phyloP scores from a whole-genome alignment of 176 grass and related monocot species.

The Bromus sterilis region DNA sequence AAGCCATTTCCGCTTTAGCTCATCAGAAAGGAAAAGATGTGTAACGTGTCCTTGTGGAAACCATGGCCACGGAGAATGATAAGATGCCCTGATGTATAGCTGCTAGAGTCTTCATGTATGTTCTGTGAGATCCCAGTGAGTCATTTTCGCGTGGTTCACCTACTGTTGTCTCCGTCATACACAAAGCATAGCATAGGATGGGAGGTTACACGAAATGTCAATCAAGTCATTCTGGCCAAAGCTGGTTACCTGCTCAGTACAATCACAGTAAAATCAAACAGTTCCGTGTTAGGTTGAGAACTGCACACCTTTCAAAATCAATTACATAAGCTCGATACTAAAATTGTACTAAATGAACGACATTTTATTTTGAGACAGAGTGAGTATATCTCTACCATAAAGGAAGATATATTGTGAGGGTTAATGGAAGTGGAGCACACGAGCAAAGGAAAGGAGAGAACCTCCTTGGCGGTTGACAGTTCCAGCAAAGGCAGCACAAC shows the following conservation, averaged over 20 bases:
- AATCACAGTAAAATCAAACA: not conserved
- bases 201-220: not conserved
- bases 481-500: not conserved
- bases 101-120: constrained; percentile 23
- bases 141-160: not conserved
- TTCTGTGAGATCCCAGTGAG: not conserved
- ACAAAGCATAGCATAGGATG: not conserved
- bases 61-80: not conserved
- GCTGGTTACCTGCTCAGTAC: not conserved
- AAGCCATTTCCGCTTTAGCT: not conserved
- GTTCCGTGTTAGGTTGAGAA: not conserved
- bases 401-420: not conserved
- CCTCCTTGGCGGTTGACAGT: not conserved
- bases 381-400: constrained; percentile 3
- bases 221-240: not conserved
- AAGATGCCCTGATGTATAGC: not conserved
- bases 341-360: no score
- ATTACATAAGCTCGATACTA: no score
- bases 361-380: no score
- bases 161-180: not conserved
- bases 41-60: not conserved
- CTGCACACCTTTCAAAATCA: not conserved
- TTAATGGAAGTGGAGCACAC: not conserved
- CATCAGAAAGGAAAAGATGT: not conserved
- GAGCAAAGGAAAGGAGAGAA: constrained; percentile 4